Base-by-base conservation (phyloP, 768 basidiomycete species). In the Lactarius tabidus region DNA sequence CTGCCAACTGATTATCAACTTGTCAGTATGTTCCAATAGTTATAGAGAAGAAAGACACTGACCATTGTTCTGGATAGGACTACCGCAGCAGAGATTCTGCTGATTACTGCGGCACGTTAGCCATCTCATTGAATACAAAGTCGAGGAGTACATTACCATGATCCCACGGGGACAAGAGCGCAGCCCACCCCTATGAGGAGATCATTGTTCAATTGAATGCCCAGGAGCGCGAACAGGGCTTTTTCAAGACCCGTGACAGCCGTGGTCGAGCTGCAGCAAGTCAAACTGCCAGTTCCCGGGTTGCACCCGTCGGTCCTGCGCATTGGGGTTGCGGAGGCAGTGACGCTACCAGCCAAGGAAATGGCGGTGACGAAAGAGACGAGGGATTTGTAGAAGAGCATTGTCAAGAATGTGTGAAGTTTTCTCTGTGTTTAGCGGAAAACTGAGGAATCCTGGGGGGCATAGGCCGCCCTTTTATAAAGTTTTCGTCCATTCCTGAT, bases 331-430 rank as follows among this genome's bases (percentile, higher is more conserved):
- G 7, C 10, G 17, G 60, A 28, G 12, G 38, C 60, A 7, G 28
- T 12, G 60, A 33, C 36, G 28, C 18, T 31, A 17, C 52, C 39
- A 5, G 33, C 23, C 14, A 45, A 36, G 18, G 60, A 52, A 17
- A 61, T 41, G 15, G 52, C 60, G 2, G 26, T 6, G 45, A 35
- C 20, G 10, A 48, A 45, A 12, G 45, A 33, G 33, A 33, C 8
- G 33, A 33, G 18, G 14, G 60, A 15, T 52, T 61, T 61, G 60
- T 38, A 8, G 38, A 61, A 31, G 18, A 60, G 48, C 59, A 60
- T 60, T 26, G 26, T 48, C 20, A n/a, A 51, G 45, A 51, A 1
- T 51, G 9, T 20, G 10, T 36, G 59, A 20, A 51, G 48, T 62
- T n/a, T 14, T n/a, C 41, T 43, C 35, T 56, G 61, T 39, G 33